Evolutionary conservation across 192 early-diverging fungal genomes (phyloP), one percentile per base, ranked within the genome.

Genomic region (Chytriomyces sp.): DNA sequence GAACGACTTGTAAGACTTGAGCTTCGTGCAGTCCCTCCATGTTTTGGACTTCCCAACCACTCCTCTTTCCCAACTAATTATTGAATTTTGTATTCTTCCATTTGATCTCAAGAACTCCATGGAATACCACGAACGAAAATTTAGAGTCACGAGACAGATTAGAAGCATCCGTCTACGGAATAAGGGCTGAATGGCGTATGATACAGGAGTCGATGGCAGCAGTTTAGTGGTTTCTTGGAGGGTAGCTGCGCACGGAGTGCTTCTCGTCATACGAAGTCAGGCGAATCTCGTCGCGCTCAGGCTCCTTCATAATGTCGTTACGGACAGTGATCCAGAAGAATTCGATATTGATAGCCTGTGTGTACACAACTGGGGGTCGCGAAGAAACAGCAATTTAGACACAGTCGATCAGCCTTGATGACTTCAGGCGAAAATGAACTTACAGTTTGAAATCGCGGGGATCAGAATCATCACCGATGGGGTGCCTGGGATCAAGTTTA

Each of bases 11-110:
- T 30, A 64, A 40, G 30, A 44, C 40, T 44, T 64, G 62, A 31
- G 34, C 25, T n/a, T 64, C 62, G 22, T 64, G 62, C 2, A 64
- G 19, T 22, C 62, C 39, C 34, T 64, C 19, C 62, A 64, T 64
- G 31, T 61, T 2, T 30, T 61, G 36, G 34, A 2, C 36, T 38
- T n/a, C n/a, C n/a, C n/a, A n/a, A n/a, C n/a, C n/a, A n/a, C n/a
- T n/a, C n/a, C n/a, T n/a, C n/a, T n/a, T n/a, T n/a, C n/a, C n/a
- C n/a, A n/a, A n/a, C n/a, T n/a, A n/a, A n/a, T n/a, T n/a, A n/a
- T n/a, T n/a, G n/a, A n/a, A n/a, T n/a, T n/a, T n/a, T n/a, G n/a
- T n/a, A n/a, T n/a, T n/a, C n/a, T n/a, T n/a, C n/a, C n/a, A n/a
- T n/a, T n/a, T n/a, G n/a, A n/a, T n/a, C n/a, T n/a, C n/a, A n/a